Evolutionary conservation across 164 flowering plant species (phyloP), one percentile per base, ranked within the genome.

Genomic region (Chimonanthus praecox): DNA sequence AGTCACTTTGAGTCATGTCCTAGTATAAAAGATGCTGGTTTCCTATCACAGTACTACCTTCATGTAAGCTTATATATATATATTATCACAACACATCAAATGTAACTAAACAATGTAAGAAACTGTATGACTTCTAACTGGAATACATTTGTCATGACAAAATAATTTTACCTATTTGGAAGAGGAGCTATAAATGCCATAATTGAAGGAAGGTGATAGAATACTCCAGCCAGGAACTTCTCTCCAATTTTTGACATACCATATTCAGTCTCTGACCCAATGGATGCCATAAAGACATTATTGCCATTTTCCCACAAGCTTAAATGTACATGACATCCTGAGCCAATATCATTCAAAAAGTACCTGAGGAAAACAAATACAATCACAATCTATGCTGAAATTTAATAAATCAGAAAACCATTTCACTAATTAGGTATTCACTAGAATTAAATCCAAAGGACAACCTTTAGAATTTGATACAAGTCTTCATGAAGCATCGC

Each of bases 171-270:
- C 98, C 99, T 96, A 69, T 96, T 96, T 71, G 99, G 99, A 71
- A 91, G 64, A 64, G 99, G 98, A 44, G 99, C 97, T 69, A 84
- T 86, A 83, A 96, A 90, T 76, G 95, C 95, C 80, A 94, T 76
- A 63, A 96, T 86, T 45, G 98, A 84, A 80, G 99, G 92, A 72
- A 96, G 94, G 86, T 96, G 98, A 77, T 77, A 58, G 49, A 92
- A 77, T 75, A 94, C 97, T 47, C 99, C 98, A 4, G 99, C 97
- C 99, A 94, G 89, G 86, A 94, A 96, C 78, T 88, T 86, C 80
- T 88, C 88, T 62, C 97, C 99, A 70, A 84, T 70, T 67, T 74
- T 77, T 54, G 98, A 92, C 84, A 96, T 94, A 72, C 98, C 99
- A 75, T 90, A 75, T 46, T 43, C 69, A 62, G 90, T 82, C 13